Evolutionary conservation across 2,329 filamentous ascomycete species (phyloP).

Genomic region (Xylogone sp.): DNA sequence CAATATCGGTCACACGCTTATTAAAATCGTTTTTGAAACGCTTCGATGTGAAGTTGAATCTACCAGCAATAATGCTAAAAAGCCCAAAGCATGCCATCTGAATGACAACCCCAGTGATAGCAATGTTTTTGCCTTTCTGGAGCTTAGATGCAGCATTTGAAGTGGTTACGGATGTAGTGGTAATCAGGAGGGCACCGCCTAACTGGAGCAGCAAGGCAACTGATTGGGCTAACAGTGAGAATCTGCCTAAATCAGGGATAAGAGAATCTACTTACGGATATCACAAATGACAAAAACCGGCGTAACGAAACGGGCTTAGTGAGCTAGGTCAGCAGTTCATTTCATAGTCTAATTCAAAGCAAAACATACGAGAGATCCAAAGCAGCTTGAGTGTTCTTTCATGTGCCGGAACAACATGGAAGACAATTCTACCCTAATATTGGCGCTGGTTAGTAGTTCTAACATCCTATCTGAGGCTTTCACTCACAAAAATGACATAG

Average conservation of each 20-base stretch:
- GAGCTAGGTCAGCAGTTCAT: not conserved
- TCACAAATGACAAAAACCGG: constrained; percentile 24
- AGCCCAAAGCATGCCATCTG: constrained; percentile 43
- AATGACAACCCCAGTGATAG: constrained; percentile 35
- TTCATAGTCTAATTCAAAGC: not conserved
- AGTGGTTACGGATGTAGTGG: constrained; percentile 30
- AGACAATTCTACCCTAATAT: constrained; percentile 23
- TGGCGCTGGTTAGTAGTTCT: not conserved
- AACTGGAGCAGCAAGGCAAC: constrained; percentile 23
- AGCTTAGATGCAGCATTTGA: constrained; percentile 27
- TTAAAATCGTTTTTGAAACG: constrained; percentile 28
- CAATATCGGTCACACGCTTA: constrained; percentile 17
- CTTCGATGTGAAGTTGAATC: constrained; percentile 43
- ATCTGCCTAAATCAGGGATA: not conserved
- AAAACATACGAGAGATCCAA: constrained; percentile 15
- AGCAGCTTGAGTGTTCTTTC: constrained; percentile 14
- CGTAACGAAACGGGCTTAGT: constrained; percentile 18
- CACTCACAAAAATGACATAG: constrained; percentile 27
- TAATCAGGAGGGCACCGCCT: constrained; percentile 32
- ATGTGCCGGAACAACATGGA: constrained; percentile 23
- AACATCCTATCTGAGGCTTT: not conserved
- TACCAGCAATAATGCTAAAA: constrained; percentile 39
- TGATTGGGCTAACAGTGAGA: constrained; percentile 1
- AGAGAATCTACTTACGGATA: constrained; percentile 10
- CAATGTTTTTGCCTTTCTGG: constrained; percentile 33